Evolutionary conservation across 345 rosid species (phyloP), one percentile per base, ranked within the genome.

Genomic region (Passiflora organensis): DNA sequence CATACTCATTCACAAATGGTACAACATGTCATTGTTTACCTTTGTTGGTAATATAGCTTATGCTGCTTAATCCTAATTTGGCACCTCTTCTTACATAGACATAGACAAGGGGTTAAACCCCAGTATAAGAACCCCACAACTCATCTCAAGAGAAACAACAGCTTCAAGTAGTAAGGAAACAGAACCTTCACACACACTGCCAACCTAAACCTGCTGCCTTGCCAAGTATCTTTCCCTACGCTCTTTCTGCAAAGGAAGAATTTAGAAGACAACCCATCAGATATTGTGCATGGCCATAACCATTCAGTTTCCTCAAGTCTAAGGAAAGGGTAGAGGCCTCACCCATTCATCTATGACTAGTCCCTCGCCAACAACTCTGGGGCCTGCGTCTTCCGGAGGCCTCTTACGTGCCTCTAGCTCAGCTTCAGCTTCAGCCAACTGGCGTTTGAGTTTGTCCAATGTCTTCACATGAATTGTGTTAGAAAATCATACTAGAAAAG

Each of bases 291-390:
- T 21, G 38, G 52, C 54, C 20, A 16, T 2, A 2, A 14, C 6
- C 11, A 20, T 10, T 0, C 32, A 5, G 12, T 15, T 37, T 15
- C 20, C 4, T 13, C 22, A 48, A 13, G 10, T 13, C 32, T 2
- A 0, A 23, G 37, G 5, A 28, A 10, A 28, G n/a, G 54, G 0
- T 50, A 12, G 28, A n/a, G 24, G 21, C 8, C 72, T 61, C 53
- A 69, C 73, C 73, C 73, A 69, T 64, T 69, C 73, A 57, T 69
- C 73, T 25, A 69, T 63, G 18, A 69, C 73, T 32, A 63, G 68
- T 19, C 68, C 73, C 63, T 69, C 73, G 4, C 60, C 68, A 10
- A 53, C 64, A 22, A 51, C 56, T 10, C 64, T 53, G 37, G 73
- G 56, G 47, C 56, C 62, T 18, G 59, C 22, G 4, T 57, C 73